These are phyloP conservation scores for Warburgia ugandensis DNA, from an alignment of 164 flowering plant species.

Conservation along the genomic window DNA sequence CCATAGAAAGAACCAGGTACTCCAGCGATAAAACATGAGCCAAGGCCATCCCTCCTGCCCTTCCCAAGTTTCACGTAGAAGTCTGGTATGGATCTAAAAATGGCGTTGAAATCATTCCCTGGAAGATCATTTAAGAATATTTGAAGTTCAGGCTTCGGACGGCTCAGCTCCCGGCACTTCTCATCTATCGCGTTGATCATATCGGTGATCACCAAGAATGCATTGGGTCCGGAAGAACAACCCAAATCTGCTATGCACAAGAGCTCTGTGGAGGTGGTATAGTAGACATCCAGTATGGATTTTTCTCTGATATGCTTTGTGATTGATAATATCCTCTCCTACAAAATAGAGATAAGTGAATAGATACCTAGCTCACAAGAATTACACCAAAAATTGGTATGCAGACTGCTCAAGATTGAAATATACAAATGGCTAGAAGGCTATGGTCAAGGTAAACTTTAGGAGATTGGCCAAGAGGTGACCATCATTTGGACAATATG, in stretches of 20 bases:
- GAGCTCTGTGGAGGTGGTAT: constrained; percentile 10
- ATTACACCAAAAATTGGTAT: not conserved
- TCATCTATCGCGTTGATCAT: constrained; percentile 20
- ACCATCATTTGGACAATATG: no score
- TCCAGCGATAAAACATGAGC: constrained; percentile 30
- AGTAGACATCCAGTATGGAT: constrained; percentile 25
- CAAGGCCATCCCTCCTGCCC: constrained; percentile 9
- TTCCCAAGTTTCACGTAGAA: constrained; percentile 17
- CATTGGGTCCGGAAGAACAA: constrained; percentile 70
- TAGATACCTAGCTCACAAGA: not conserved
- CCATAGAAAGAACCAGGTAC: constrained; percentile 53
- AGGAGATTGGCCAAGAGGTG: no score
- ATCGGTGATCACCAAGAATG: constrained; percentile 27
- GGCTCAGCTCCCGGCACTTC: constrained; percentile 4
- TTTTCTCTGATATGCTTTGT: constrained; percentile 34
- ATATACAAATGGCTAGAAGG: no score
- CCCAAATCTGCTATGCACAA: constrained; percentile 57
- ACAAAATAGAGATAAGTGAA: constrained; percentile 2
- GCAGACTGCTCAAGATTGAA: no score
- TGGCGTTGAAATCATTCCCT: constrained; percentile 49
- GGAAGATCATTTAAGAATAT: constrained; percentile 65
- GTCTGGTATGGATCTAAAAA: constrained; percentile 29
- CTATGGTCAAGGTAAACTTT: no score
- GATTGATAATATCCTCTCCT: constrained; percentile 35
- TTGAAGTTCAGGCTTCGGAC: constrained; percentile 24